Evolutionary conservation across 768 basidiomycete genomes (phyloP).

Genomic region (Pleurotus tuoliensis): DNA sequence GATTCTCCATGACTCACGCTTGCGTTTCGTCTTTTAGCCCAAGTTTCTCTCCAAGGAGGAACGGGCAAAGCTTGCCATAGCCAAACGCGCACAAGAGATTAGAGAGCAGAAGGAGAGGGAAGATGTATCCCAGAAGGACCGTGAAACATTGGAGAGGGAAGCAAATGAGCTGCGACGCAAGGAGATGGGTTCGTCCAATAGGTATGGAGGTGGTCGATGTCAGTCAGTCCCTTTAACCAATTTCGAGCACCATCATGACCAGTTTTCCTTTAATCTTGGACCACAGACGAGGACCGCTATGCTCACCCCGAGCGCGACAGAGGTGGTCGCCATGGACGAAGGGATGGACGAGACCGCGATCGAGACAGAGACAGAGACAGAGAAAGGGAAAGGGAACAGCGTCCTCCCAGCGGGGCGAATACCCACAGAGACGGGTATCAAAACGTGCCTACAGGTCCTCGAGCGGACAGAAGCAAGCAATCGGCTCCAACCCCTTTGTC

Average conservation of each 20-base stretch:
- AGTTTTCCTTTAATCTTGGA: conserved; percentile 11
- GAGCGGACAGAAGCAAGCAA: conserved; percentile 61
- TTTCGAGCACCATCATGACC: conserved; percentile 9
- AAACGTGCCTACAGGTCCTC: conserved; percentile 81
- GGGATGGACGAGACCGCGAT: conserved; percentile 37
- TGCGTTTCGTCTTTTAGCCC: conserved; percentile 50
- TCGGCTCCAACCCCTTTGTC: conserved; percentile 24
- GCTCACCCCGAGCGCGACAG: conserved; percentile 47
- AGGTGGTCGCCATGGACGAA: conserved; percentile 34
- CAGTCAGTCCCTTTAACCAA: conserved; percentile 19
- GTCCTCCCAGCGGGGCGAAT: conserved; percentile 26
- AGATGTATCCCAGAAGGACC: conserved; percentile 53
- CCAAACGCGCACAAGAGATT: conserved; percentile 82
- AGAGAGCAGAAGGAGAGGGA: conserved; percentile 64
- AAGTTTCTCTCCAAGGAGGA: conserved; percentile 94
- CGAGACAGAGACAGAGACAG: too few relatives aligned
- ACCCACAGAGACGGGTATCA: conserved; percentile 45
- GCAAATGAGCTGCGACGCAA: conserved; percentile 64
- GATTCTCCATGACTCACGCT: conserved; percentile 6
- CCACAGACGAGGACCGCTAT: conserved; percentile 52
- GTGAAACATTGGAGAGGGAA: conserved; percentile 71
- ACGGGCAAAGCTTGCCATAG: conserved; percentile 83
- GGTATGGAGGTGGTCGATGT: conserved; percentile 37
- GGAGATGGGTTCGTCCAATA: conserved; percentile 39
- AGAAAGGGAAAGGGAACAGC: conserved; percentile 22